Evolutionary conservation across 1,284 basidiomycete genomes (phyloP).

Genomic region (Marasmius fiardii): DNA sequence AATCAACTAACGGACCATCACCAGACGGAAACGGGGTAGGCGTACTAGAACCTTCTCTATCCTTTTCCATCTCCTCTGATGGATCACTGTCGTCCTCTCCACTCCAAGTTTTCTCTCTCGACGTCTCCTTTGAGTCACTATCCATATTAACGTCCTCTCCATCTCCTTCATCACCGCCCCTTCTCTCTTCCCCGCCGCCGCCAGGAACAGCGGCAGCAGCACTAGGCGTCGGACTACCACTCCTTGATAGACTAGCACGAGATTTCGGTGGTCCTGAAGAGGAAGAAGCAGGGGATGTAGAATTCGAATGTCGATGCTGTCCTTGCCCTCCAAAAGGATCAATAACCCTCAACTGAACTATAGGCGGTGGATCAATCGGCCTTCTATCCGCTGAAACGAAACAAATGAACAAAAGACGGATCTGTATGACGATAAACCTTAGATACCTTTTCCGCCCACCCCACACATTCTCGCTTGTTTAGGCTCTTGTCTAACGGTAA

Average conservation of each 20-base stretch:
- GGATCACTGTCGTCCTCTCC: neutral
- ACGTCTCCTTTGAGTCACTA: neutral
- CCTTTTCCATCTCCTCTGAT: neutral
- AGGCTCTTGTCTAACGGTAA: slow-evolving; percentile 84
- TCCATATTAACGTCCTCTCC: neutral
- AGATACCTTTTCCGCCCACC: slow-evolving; percentile 76
- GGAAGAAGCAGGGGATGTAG: slow-evolving; percentile 1
- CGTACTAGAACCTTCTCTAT: slow-evolving; percentile 7
- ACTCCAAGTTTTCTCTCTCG: neutral
- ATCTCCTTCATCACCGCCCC: neutral
- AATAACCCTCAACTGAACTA: slow-evolving; percentile 90
- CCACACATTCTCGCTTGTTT: slow-evolving; percentile 92
- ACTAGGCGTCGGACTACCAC: slow-evolving; percentile 9
- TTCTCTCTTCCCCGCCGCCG: neutral
- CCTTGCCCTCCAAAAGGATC: slow-evolving; percentile 55
- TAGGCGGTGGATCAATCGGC: slow-evolving; percentile 94
- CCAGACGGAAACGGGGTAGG: slow-evolving; percentile 5
- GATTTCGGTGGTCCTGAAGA: neutral
- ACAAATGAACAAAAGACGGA: slow-evolving; percentile 10
- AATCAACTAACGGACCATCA: slow-evolving; percentile 1
- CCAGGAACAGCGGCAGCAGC: too few relatives aligned
- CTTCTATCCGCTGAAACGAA: slow-evolving; percentile 73
- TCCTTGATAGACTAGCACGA: neutral
- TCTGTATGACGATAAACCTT: slow-evolving; percentile 13
- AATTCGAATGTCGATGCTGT: slow-evolving; percentile 15